Evolutionary conservation across 129 eudicot genomes (phyloP), one percentile per base, ranked within the genome.

Genomic region (Calendula officinalis): DNA sequence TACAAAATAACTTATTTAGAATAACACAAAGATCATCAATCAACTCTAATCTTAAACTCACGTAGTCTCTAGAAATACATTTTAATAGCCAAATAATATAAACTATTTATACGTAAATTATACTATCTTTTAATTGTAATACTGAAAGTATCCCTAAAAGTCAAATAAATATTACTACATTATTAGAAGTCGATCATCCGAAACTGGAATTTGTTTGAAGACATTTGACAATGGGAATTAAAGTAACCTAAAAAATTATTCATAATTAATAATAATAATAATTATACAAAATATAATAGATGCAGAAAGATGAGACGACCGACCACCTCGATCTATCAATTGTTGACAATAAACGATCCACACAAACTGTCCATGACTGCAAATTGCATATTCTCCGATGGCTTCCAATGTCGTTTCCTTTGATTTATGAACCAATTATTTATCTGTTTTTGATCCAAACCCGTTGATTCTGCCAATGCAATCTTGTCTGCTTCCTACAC

Each of bases 371-470:
- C 79, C 87, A 82, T 82, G 6, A 62, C 70, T 11, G 83, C 78
- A 44, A 82, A 82, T 41, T 82, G 87, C 88, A 79, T 83, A 59
- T 75, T 78, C 54, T 84, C 86, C 1, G 90, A 80, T 40, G 91
- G 84, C 33, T 75, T 84, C 91, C 91, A 84, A 61, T 84, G 84
- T 3, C 91, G 84, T 59, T 84, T 84, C 56, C 91, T 60, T 55
- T 84, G 91, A 75, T 84, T 84, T 72, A 84, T 84, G 58, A 84
- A 84, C 91, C 91, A 84, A 50, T 84, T 84, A 77, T 81, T 84
- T 13, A 84, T 84, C 77, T 84, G 91, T 55, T 84, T 84, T 40
- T 78, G 91, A 43, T 84, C 91, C 66, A 84, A 37, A 6, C 91
- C 87, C 2, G 91, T 84, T 27, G 79, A 71, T 45, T 84, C 91